A percentile compares a stretch with the other conserved stretches of the same genome.
Evolutionary conservation across 192 early-diverging fungal species (phyloP).

Genomic region (Phlyctochytrium arcticum): DNA sequence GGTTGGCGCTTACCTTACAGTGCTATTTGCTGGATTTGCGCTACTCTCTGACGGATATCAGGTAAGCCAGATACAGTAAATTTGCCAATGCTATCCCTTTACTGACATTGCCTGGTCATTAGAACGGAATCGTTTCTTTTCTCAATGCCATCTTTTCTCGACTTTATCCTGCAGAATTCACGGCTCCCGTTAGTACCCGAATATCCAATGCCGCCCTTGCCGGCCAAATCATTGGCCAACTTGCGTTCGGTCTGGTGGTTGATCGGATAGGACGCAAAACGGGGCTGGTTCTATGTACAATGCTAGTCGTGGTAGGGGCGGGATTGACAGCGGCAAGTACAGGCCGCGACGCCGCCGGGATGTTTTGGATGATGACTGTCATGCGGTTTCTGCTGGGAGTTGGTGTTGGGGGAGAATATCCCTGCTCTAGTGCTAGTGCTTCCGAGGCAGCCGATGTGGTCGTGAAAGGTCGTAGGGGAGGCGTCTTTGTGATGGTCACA

Average conservation of each 20-base stretch:
- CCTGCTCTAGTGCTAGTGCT: neutral
- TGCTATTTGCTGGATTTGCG: neutral
- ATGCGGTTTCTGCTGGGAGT: neutral
- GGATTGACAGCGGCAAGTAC: neutral
- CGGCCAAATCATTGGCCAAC: neutral
- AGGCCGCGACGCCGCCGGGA: neutral
- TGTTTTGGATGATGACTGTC: neutral
- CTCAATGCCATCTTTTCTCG: neutral
- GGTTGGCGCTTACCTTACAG: neutral
- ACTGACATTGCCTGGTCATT: neutral
- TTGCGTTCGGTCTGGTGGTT: neutral
- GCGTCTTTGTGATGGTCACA: slow-evolving; percentile 20
- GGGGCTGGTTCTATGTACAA: neutral
- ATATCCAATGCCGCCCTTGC: neutral
- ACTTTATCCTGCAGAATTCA: neutral
- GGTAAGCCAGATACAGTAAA: no score
- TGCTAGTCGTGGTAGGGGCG: neutral
- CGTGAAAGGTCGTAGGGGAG: neutral
- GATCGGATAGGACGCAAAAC: neutral
- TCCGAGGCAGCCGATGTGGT: neutral
- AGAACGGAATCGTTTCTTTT: neutral
- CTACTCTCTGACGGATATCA: neutral
- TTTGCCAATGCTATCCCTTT: no score
- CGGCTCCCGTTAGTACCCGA: neutral
- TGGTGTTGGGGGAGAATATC: neutral